Evolutionary conservation across 257 asterid genomes (phyloP), one percentile per base, ranked within the genome.

Genomic region (Nicotiana obtusifolia): DNA sequence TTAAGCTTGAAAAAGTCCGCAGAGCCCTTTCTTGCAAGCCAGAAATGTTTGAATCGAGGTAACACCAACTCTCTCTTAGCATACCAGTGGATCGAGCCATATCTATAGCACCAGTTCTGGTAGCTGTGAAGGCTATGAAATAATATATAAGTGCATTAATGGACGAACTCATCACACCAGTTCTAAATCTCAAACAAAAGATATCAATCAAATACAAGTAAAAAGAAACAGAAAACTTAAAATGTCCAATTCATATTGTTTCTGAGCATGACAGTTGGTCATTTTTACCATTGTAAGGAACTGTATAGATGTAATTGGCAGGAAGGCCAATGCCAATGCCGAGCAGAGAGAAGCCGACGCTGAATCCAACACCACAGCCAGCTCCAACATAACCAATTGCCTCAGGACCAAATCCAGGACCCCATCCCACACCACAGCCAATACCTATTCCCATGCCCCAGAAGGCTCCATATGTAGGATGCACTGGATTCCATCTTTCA

Each of bases 371-470:
- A 41, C 99, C 99, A 86, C 99, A 95, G 75, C 99, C 99, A 16
- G 99, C 91, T 66, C 98, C 99, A 81, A 94, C 99, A 66, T 91
- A 91, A 67, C 99, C 99, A 82, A 92, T 49, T 28, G 87, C 99
- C 88, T 95, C 99, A 57, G 91, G 99, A 83, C 99, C 99, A 82
- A 92, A 94, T 13, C 99, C 99, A 24, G 99, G 98, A 5, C 99
- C 99, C 99, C 99, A 95, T 59, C 99, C 99, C 66, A 95, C 91
- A 37, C 99, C 99, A 62, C 98, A 95, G 65, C 99, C 99, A 82
- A 95, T 67, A 80, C 99, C 99, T 82, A 94, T 49, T 79, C 98
- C 99, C 49, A 93, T 85, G 4, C 99, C 99, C 99, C 99, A 95
- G 83, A 94, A 95, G 77, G 99, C 92, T 78, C 99, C 99, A 4